Percentiles rank a stretch among this genome's conserved stretches.
Evolutionary conservation across 371 early-diverging fungal genomes (phyloP).

Genomic region (Lichtheimia corymbifera): DNA sequence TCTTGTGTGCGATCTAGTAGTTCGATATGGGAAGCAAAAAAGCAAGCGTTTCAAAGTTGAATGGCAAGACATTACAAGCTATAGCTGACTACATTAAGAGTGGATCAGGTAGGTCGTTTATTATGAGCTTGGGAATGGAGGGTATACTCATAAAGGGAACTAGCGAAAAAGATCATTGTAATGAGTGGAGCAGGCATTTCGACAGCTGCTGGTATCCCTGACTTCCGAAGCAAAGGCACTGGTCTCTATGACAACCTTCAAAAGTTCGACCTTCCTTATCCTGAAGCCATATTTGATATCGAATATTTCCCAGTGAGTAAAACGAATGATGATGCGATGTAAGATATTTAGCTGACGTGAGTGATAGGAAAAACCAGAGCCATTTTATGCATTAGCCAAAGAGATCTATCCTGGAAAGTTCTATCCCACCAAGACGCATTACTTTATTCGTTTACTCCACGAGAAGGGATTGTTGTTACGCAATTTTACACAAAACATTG

Average conservation of each 20-base stretch:
- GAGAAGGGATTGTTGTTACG: slow-evolving; percentile 74
- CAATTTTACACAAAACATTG: slow-evolving; percentile 96
- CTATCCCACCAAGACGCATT: slow-evolving; percentile 85
- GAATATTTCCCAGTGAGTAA: slow-evolving; percentile 74
- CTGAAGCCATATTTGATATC: slow-evolving; percentile 94
- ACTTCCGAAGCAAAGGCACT: slow-evolving; percentile 90
- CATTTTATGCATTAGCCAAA: slow-evolving; percentile 89
- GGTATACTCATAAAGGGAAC: not conserved
- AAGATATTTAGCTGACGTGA: not conserved
- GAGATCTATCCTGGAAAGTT: slow-evolving; percentile 89
- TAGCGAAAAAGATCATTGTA: slow-evolving; percentile 81
- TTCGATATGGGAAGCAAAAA: slow-evolving; percentile 2
- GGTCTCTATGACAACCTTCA: slow-evolving; percentile 92
- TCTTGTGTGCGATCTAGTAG: too few species aligned
- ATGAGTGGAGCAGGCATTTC: slow-evolving; percentile 97
- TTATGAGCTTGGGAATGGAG: not conserved
- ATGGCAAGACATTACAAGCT: slow-evolving; percentile 24
- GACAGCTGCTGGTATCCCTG: slow-evolving; percentile 90
- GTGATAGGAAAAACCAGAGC: slow-evolving; percentile 25
- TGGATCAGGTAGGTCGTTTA: slow-evolving; percentile 24
- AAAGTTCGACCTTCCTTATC: slow-evolving; percentile 84
- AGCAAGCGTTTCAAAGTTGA: slow-evolving; percentile 10
- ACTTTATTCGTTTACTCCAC: slow-evolving; percentile 78
- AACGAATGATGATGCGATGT: not conserved
- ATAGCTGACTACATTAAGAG: slow-evolving; percentile 32